Conservation (phyloP, 768 basidiomycete species). For the Tulasnella sp. region DNA sequence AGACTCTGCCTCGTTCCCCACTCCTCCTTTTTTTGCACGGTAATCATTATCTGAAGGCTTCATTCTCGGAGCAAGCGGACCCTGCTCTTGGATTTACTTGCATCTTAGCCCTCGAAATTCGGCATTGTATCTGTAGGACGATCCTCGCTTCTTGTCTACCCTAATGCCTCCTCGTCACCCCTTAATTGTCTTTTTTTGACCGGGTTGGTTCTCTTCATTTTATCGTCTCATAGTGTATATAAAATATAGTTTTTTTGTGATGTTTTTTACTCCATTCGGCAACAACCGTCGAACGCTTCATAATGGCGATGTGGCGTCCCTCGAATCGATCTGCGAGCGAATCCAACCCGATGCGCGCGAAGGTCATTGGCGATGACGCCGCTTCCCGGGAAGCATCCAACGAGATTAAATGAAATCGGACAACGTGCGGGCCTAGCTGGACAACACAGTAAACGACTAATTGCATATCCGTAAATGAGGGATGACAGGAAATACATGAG, state of each 20-base stretch:
- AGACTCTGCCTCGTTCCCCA: background rate
- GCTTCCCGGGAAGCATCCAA: background rate
- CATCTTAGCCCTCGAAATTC: background rate
- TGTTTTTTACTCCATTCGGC: background rate
- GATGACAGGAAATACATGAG: background rate
- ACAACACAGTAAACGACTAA: slow-evolving; percentile 5
- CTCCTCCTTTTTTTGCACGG: background rate
- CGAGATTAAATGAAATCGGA: slow-evolving; percentile 6
- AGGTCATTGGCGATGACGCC: background rate
- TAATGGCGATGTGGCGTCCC: background rate
- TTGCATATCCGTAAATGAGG: background rate
- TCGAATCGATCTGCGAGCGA: background rate
- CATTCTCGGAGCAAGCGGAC: background rate
- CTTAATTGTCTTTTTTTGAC: background rate
- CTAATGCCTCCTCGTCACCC: background rate
- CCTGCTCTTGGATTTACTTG: background rate
- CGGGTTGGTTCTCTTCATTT: background rate
- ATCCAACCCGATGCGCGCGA: background rate
- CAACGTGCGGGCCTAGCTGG: background rate
- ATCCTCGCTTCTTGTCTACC: slow-evolving; percentile 3
- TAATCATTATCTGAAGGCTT: background rate
- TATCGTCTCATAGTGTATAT: slow-evolving; percentile 5
- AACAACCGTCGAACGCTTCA: background rate
- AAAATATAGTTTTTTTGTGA: slow-evolving; percentile 2
- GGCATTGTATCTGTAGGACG: background rate